Percentiles rank a stretch among this genome's conserved stretches.
Conservation (phyloP, 345 rosid species). For the Aethionema arabicum region DNA sequence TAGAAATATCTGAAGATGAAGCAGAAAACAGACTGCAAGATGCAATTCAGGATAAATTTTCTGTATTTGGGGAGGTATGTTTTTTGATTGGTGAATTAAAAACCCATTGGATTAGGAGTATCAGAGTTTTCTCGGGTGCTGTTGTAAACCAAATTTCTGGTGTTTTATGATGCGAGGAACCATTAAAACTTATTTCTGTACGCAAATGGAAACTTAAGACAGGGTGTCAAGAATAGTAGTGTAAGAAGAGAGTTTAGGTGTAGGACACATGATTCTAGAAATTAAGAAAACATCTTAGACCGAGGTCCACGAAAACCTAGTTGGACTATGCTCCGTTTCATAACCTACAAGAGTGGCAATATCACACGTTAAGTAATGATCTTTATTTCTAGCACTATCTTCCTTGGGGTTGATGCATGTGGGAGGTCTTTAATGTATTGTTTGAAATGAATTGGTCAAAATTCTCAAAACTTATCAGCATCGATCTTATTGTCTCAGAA, state of each 20-base stretch:
- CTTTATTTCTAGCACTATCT: slow-evolving; percentile 24
- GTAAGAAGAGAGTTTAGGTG: slow-evolving; percentile 2
- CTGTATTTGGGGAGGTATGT: slow-evolving; percentile 95
- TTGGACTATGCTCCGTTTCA: slow-evolving; percentile 15
- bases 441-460: slow-evolving; percentile 18
- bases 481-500: slow-evolving; percentile 52
- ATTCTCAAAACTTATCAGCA: slow-evolving; percentile 16
- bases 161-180: slow-evolving; percentile 12
- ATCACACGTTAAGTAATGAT: slow-evolving; percentile 1
- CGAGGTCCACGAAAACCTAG: slow-evolving; percentile 11
- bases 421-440: slow-evolving; percentile 11
- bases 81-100: slow-evolving; percentile 25
- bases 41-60: slow-evolving; percentile 95
- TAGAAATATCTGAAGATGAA: slow-evolving; percentile 97
- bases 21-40: slow-evolving; percentile 93
- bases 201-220: neutral
- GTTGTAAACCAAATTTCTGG: slow-evolving; percentile 24
- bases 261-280: slow-evolving; percentile 15
- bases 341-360: slow-evolving; percentile 5
- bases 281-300: slow-evolving; percentile 20
- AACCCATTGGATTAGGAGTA: slow-evolving; percentile 21
- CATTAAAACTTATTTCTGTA: neutral
- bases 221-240: slow-evolving; percentile 18
- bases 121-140: slow-evolving; percentile 14
- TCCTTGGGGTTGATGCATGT: slow-evolving; percentile 26